Percentiles rank a stretch among this genome's conserved stretches.
Evolutionary conservation across 2,329 filamentous ascomycete genomes (phyloP).

Genomic region (Onygenales sp.): DNA sequence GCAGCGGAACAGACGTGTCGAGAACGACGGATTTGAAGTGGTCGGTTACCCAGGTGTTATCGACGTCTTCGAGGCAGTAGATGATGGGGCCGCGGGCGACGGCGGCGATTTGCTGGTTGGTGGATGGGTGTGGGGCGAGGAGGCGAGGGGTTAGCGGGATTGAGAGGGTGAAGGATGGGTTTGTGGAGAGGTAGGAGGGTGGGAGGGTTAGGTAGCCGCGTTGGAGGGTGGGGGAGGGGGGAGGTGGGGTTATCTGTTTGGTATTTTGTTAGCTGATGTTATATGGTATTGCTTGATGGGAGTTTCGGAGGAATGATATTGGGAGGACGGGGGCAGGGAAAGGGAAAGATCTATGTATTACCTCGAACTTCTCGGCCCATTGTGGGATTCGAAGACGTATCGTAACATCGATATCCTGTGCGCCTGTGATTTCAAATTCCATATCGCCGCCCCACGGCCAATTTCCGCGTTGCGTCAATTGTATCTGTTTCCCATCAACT

Average conservation of each 20-base stretch:
- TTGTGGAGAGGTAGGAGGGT: constrained; percentile 28
- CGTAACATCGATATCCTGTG: constrained; percentile 24
- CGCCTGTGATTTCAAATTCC: constrained; percentile 33
- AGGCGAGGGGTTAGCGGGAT: constrained; percentile 40
- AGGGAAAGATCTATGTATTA: constrained; percentile 15
- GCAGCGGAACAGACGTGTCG: constrained; percentile 7
- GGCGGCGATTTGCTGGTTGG: constrained; percentile 45
- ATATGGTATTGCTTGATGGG: too few relatives aligned
- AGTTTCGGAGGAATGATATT: too few relatives aligned
- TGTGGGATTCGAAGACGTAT: constrained; percentile 46
- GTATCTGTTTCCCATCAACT: constrained; percentile 24
- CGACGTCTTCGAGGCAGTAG: constrained; percentile 52
- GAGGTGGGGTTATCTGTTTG: background rate
- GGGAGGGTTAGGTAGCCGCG: constrained; percentile 39
- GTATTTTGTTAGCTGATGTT: too few relatives aligned
- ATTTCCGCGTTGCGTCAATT: constrained; percentile 42
- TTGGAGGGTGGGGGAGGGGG: background rate
- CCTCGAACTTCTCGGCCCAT: constrained; percentile 33
- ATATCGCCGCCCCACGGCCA: constrained; percentile 51
- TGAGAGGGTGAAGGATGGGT: constrained; percentile 38
- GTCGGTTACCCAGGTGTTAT: constrained; percentile 47
- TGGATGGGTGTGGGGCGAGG: constrained; percentile 46
- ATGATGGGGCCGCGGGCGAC: constrained; percentile 50
- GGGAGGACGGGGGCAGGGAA: constrained; percentile 5
- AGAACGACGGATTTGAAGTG: constrained; percentile 27